phyloP scores from a whole-genome alignment of 1,284 basidiomycete genomes.

The Uromyces viciae-fabae region DNA sequence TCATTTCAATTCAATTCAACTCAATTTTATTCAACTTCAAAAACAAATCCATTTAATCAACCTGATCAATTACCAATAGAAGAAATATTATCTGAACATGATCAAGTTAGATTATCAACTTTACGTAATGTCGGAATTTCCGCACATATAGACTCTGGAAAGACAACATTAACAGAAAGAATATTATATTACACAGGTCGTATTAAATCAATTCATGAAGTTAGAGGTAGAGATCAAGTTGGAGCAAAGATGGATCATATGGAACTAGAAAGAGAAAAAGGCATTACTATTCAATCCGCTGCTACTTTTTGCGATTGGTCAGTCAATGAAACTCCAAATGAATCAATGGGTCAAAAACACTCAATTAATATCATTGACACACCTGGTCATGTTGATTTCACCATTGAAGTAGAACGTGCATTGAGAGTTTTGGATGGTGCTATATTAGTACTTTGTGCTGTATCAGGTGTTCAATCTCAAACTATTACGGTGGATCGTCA shows the following conservation, averaged over 20 bases:
- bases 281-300: slow-evolving; percentile 97
- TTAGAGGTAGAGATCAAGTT: slow-evolving; percentile 87
- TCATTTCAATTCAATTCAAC: not conserved
- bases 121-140: slow-evolving; percentile 58
- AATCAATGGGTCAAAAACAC: slow-evolving; percentile 13
- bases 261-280: slow-evolving; percentile 98
- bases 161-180: slow-evolving; percentile 97
- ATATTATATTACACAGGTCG: slow-evolving; percentile 94
- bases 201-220: slow-evolving; percentile 95
- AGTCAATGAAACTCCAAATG: slow-evolving; percentile 51
- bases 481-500: slow-evolving; percentile 98
- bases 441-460: slow-evolving; percentile 91
- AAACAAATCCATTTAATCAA: slow-evolving; percentile 14
- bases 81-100: slow-evolving; percentile 48
- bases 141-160: slow-evolving; percentile 74
- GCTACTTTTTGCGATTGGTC: slow-evolving; percentile 97
- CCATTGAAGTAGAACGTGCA: slow-evolving; percentile 97
- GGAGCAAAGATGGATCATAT: slow-evolving; percentile 99
- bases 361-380: slow-evolving; percentile 97
- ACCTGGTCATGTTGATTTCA: slow-evolving; percentile 98
- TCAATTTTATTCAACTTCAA: not conserved
- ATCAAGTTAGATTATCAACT: slow-evolving; percentile 53
- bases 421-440: slow-evolving; percentile 95
- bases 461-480: slow-evolving; percentile 95
- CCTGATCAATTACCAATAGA: not conserved